A percentile compares a stretch with the other conserved stretches of the same genome.
Conservation (phyloP, 306 rosid species). For the Senna tora region DNA sequence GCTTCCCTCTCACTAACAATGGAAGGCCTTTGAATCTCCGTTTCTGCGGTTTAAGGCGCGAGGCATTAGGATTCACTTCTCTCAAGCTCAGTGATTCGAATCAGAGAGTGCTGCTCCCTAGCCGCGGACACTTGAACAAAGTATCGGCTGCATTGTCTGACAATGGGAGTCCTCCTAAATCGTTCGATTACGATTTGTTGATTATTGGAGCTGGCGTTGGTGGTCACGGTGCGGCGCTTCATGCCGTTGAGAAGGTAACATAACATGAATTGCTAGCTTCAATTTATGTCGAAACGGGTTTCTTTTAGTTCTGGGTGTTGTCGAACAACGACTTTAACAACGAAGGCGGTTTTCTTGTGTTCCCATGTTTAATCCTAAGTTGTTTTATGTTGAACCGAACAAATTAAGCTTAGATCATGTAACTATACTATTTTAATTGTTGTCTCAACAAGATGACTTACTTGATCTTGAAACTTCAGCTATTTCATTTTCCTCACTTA, state of each 20-base stretch:
- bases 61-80: slow-evolving; percentile 64
- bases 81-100: slow-evolving; percentile 37
- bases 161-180: slow-evolving; percentile 72
- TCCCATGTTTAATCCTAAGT: background rate
- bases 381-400: background rate
- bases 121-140: slow-evolving; percentile 29
- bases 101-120: slow-evolving; percentile 34
- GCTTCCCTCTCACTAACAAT: slow-evolving; percentile 26
- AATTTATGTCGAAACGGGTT: background rate
- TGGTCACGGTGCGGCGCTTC: slow-evolving; percentile 97
- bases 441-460: background rate
- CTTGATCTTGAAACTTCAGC: background rate
- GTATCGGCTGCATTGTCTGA: slow-evolving; percentile 58
- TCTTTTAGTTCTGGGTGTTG: background rate
- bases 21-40: slow-evolving; percentile 63
- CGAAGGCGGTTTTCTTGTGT: background rate
- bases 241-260: slow-evolving; percentile 90
- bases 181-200: slow-evolving; percentile 87
- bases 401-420: slow-evolving; percentile 1
- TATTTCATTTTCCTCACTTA: background rate
- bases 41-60: slow-evolving; percentile 81
- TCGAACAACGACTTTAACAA: background rate
- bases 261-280: slow-evolving; percentile 21
- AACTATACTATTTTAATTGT: background rate
- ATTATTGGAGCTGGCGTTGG: slow-evolving; percentile 99